A percentile compares a stretch with the other conserved stretches of the same genome.
phyloP scores from a whole-genome alignment of 2,329 filamentous ascomycete genomes.

The Venturiaceae sp. region DNA sequence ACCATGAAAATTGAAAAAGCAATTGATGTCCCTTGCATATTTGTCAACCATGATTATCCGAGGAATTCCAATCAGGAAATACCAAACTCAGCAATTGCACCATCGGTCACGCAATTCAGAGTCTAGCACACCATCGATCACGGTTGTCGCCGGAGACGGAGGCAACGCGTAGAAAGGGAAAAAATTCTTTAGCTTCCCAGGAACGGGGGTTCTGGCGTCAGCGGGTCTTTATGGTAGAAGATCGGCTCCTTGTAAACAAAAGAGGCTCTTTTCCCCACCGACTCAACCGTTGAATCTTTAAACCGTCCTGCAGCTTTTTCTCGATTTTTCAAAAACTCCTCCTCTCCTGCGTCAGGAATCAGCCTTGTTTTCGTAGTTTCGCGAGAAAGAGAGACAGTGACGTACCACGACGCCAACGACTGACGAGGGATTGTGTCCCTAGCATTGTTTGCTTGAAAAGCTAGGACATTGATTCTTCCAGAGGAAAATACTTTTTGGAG shows the following conservation, averaged over 20 bases:
- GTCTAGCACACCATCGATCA: no score
- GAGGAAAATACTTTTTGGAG: neutral
- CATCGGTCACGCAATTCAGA: neutral
- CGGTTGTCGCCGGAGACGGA: no score
- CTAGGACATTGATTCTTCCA: no score
- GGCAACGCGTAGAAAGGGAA: no score
- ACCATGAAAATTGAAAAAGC: no score
- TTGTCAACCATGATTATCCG: no score
- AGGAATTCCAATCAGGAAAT: no score
- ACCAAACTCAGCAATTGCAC: neutral
- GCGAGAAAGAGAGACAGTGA: neutral
- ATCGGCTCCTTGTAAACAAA: neutral
- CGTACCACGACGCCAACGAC: neutral
- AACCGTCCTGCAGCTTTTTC: no score
- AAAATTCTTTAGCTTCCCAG: conserved; percentile 1
- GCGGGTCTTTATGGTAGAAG: neutral
- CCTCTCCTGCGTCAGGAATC: neutral
- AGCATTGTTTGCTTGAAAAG: neutral
- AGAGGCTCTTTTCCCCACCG: no score
- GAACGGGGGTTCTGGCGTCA: no score
- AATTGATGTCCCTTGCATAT: neutral
- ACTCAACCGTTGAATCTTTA: no score
- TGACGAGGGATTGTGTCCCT: neutral
- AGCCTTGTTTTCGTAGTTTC: neutral
- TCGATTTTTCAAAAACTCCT: neutral